phyloP scores from a whole-genome alignment of 2,329 filamentous ascomycete genomes.

The Hawksworthiomyces lignivorus region DNA sequence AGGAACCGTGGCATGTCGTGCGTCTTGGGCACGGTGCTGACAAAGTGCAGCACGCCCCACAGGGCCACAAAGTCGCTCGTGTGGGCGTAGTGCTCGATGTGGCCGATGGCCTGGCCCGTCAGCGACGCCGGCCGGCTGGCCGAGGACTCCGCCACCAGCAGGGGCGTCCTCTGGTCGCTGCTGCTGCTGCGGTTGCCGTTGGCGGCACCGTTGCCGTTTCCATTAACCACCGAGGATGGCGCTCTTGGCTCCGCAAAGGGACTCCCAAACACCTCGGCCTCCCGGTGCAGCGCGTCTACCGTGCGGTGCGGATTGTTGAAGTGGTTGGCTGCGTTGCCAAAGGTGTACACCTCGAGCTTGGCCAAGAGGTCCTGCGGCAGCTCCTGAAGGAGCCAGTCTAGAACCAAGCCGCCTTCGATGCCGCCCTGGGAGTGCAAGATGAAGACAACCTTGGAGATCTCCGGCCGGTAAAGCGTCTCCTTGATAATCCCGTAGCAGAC shows the following conservation, averaged over 20 bases:
- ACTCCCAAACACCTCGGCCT: background rate
- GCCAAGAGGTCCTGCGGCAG: slow-evolving; percentile 55
- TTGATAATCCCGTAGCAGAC: slow-evolving; percentile 56
- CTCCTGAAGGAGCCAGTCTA: slow-evolving; percentile 72
- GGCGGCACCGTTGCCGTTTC: too few species aligned
- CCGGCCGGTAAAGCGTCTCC: slow-evolving; percentile 51
- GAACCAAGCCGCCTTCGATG: slow-evolving; percentile 62
- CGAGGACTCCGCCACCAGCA: slow-evolving; percentile 20
- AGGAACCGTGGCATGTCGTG: slow-evolving; percentile 51
- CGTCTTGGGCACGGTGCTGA: slow-evolving; percentile 32
- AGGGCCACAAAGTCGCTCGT: slow-evolving; percentile 64
- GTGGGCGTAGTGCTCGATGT: slow-evolving; percentile 78
- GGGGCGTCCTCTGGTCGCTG: slow-evolving; percentile 4
- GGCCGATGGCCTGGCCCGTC: slow-evolving; percentile 48
- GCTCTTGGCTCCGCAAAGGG: background rate
- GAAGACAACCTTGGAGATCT: slow-evolving; percentile 61
- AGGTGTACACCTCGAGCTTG: slow-evolving; percentile 71
- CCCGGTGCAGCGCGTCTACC: slow-evolving; percentile 33
- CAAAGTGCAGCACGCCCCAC: slow-evolving; percentile 67
- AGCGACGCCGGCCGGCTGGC: slow-evolving; percentile 29
- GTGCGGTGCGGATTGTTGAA: slow-evolving; percentile 68
- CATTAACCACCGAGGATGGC: background rate
- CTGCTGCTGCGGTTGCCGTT: too few species aligned
- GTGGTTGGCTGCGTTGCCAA: slow-evolving; percentile 71
- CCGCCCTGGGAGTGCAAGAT: slow-evolving; percentile 72